These are phyloP conservation scores for Leucosporidium yakuticum DNA, from an alignment of 768 basidiomycete species.

Conservation along the genomic window DNA sequence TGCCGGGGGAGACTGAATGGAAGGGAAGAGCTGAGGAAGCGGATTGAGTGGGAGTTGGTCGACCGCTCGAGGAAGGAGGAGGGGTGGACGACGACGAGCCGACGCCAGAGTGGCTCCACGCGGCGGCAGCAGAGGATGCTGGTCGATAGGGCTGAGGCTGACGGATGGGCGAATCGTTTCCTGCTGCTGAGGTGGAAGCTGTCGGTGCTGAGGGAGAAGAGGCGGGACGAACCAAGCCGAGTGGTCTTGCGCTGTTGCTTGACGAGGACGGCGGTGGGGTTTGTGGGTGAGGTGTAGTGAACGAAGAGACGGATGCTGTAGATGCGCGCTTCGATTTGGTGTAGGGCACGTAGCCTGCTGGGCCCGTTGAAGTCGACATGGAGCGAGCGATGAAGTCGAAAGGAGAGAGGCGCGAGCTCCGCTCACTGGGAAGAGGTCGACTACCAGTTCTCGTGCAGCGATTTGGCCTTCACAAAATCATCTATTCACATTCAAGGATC, in stretches of 20 bases:
- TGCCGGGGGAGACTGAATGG: slow-evolving; percentile 4
- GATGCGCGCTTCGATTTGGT: background rate
- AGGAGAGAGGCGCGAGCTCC: too few species aligned
- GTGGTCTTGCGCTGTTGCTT: background rate
- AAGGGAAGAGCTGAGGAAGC: slow-evolving; percentile 12
- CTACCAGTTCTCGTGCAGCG: too few species aligned
- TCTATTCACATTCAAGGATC: too few species aligned
- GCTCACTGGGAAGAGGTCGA: too few species aligned
- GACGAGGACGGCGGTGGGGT: background rate
- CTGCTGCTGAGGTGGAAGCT: too few species aligned
- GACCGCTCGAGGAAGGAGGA: background rate
- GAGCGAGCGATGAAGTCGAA: too few species aligned
- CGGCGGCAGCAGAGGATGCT: background rate
- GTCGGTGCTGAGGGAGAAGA: too few species aligned
- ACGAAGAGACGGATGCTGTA: background rate
- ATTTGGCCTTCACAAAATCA: too few species aligned
- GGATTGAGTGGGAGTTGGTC: background rate
- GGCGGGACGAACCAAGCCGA: too few species aligned
- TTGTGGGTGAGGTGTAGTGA: background rate
- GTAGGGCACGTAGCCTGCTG: background rate
- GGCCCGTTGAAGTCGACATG: too few species aligned
- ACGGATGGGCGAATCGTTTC: background rate
- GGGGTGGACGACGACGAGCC: background rate
- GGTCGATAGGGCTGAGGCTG: background rate
- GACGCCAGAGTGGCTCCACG: background rate